phyloP scores from a whole-genome alignment of 352 stramenopile genomes.

The Elongisporangium anandrum region DNA sequence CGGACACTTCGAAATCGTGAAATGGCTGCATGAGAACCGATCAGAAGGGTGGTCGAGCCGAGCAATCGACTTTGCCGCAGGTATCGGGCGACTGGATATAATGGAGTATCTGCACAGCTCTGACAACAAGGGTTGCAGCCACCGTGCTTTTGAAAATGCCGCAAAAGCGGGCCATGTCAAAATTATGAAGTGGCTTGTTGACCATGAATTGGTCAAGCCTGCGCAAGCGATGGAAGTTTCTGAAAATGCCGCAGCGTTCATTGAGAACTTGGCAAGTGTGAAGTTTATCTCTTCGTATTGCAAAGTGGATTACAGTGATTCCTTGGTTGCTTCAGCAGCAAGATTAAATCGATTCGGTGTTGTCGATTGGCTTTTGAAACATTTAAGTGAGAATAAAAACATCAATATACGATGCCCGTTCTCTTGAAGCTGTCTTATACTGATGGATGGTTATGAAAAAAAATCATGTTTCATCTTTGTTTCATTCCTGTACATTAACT shows the following conservation, averaged over 20 bases:
- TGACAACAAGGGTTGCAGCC: conserved; percentile 14
- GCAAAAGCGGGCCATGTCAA: conserved; percentile 31
- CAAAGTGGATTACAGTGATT: neutral
- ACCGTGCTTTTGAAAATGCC: conserved; percentile 32
- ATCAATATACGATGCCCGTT: neutral
- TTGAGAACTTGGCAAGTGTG: neutral
- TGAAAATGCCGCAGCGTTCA: neutral
- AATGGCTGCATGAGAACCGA: conserved; percentile 1
- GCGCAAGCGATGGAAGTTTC: neutral
- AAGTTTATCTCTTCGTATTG: neutral
- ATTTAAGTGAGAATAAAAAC: neutral
- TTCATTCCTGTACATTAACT: no score
- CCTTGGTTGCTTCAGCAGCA: neutral
- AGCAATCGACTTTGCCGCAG: conserved; percentile 20
- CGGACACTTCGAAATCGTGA: conserved; percentile 15
- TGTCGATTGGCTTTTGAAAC: neutral
- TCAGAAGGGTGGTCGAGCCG: conserved; percentile 9
- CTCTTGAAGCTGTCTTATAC: no score
- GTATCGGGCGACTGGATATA: conserved; percentile 19
- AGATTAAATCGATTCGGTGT: neutral
- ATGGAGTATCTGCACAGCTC: conserved; percentile 24
- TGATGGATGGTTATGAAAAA: no score
- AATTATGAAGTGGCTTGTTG: conserved; percentile 28
- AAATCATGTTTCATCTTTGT: no score
- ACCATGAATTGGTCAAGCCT: conserved; percentile 7